Evolutionary conservation across 192 early-diverging fungal genomes (phyloP), one percentile per base, ranked within the genome.

Genomic region (Coemansia sp.): DNA sequence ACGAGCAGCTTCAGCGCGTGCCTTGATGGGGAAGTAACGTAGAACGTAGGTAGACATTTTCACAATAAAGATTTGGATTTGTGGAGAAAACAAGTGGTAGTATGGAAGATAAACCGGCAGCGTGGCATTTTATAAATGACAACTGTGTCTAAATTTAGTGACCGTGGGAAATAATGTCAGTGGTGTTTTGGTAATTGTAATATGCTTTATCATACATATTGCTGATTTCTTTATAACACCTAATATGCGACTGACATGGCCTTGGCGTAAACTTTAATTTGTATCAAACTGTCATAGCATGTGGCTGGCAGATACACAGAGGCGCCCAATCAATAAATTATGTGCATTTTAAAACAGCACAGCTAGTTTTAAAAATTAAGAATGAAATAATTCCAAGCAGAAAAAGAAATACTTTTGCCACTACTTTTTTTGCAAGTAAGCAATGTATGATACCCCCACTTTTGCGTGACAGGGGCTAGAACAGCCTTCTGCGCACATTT

Each of bases 1-100:
- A 28, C 59, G 62, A 37, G 17, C 21, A 10, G 48, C 55, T 19
- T 74, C 71, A n/a, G 71, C 71, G 20, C 71, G 71, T 14, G 65
- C 71, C n/a, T 49, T 40, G 51, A 64, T 22, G 42, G 57, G 61
- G 38, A 74, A 74, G 58, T 74, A 68, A 52, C 71, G 71, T 28
- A 73, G 52, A 58, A 36, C 31, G 28, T 36, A 56, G n/a, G 51
- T 19, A 12, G 54, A 56, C 54, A 56, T 56, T 26, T 26, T 11
- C 12, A 28, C 17, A 42, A 42, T 42, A 42, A 15, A 42, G 15
- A 42, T 4, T 12, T 6, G 6, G 40, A 15, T 42, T 42, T 15
- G 40, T 42, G 40, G 12, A 31, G 28, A 31, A 42, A 42, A 42
- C 15, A 42, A 31, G 28, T 31, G 28, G 28, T 31, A 5, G 28